phyloP scores from a whole-genome alignment of 768 basidiomycete species.

The Flagelloscypha sp. region DNA sequence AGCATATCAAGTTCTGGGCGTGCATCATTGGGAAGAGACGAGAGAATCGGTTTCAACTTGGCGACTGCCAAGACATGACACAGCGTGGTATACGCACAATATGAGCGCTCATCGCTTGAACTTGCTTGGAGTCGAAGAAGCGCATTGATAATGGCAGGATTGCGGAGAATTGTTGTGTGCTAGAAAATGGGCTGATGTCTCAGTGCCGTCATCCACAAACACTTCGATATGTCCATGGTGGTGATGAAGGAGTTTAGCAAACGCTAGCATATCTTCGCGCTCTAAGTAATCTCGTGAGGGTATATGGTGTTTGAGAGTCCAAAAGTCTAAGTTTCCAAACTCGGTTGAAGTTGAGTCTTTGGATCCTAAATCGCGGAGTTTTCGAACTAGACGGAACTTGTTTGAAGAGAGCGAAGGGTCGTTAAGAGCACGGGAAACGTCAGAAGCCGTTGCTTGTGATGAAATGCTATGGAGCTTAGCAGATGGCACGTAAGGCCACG shows the following conservation, averaged over 20 bases:
- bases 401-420: slow-evolving; percentile 58
- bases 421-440: slow-evolving; percentile 46
- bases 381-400: slow-evolving; percentile 70
- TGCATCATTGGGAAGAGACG: slow-evolving; percentile 21
- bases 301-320: slow-evolving; percentile 77
- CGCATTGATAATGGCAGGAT: slow-evolving; percentile 41
- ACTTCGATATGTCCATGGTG: slow-evolving; percentile 56
- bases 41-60: slow-evolving; percentile 2
- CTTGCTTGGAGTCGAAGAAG: too few species aligned
- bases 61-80: slow-evolving; percentile 44
- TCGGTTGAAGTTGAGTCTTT: slow-evolving; percentile 30
- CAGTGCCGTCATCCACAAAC: slow-evolving; percentile 34
- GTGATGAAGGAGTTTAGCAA: slow-evolving; percentile 53
- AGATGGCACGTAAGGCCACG: slow-evolving; percentile 68
- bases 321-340: slow-evolving; percentile 63
- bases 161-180: slow-evolving; percentile 27
- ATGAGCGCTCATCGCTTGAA: too few species aligned
- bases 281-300: slow-evolving; percentile 47
- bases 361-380: slow-evolving; percentile 40
- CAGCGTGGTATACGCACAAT: slow-evolving; percentile 57
- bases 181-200: slow-evolving; percentile 1
- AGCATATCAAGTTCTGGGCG: slow-evolving; percentile 37
- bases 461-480: slow-evolving; percentile 34
- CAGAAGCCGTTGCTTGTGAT: slow-evolving; percentile 36
- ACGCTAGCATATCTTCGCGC: slow-evolving; percentile 64